Evolutionary conservation across 2,329 filamentous ascomycete species (phyloP).

Genomic region (Pseudopithomyces maydicus): DNA sequence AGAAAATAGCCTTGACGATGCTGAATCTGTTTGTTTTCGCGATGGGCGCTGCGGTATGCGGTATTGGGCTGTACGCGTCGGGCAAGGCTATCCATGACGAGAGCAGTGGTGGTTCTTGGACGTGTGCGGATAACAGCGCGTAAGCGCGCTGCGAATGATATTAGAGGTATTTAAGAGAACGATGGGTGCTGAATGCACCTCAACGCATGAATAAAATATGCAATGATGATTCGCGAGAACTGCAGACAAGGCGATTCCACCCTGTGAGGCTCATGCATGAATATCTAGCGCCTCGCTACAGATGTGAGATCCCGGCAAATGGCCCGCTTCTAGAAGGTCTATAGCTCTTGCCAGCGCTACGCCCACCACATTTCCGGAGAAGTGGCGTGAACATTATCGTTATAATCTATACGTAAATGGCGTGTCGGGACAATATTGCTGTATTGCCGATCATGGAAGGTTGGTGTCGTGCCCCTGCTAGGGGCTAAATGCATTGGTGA

Average conservation of each 20-base stretch:
- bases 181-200: constrained; percentile 4
- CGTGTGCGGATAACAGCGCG: constrained; percentile 19
- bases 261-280: constrained; percentile 5
- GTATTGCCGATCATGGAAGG: constrained; percentile 3
- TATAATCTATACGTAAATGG: background rate
- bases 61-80: constrained; percentile 28
- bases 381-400: constrained; percentile 1
- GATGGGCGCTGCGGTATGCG: constrained; percentile 27
- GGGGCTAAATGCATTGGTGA: constrained; percentile 2
- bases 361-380: background rate
- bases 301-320: background rate
- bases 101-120: constrained; percentile 23
- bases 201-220: constrained; percentile 2
- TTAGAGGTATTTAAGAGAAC: background rate
- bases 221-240: constrained; percentile 1
- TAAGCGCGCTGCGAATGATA: background rate
- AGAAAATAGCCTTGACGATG: constrained; percentile 53
- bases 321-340: constrained; percentile 1
- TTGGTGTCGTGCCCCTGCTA: background rate
- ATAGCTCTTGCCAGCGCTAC: background rate
- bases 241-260: background rate
- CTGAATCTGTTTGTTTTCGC: constrained; percentile 50
- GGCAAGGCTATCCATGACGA: constrained; percentile 29
- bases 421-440: background rate
- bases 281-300: constrained; percentile 1